phyloP scores from a whole-genome alignment of 352 stramenopile species.

The Elongisporangium anandrum region DNA sequence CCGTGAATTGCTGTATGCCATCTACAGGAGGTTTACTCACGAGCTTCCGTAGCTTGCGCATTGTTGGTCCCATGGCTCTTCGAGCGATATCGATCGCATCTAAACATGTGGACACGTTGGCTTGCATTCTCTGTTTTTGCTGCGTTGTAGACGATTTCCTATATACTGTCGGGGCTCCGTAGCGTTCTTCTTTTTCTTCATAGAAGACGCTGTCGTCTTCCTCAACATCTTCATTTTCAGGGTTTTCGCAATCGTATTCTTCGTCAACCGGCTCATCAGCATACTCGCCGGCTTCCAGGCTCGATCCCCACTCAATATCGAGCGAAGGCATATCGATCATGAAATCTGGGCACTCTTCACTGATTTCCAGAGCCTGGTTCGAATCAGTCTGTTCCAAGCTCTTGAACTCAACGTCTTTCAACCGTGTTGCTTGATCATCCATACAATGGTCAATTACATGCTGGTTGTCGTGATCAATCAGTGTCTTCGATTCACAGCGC shows the following conservation, averaged over 20 bases:
- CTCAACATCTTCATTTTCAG: background rate
- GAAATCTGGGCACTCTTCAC: constrained; percentile 2
- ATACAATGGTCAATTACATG: constrained; percentile 5
- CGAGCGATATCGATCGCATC: constrained; percentile 42
- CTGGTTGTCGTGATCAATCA: constrained; percentile 1
- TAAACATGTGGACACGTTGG: constrained; percentile 26
- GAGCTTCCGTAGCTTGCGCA: constrained; percentile 15
- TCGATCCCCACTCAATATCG: constrained; percentile 6
- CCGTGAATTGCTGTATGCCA: constrained; percentile 3
- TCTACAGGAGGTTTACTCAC: background rate
- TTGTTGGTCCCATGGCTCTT: constrained; percentile 30
- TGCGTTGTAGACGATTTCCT: background rate
- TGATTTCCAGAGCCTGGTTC: background rate
- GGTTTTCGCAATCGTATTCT: constrained; percentile 7
- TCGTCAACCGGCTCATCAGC: background rate
- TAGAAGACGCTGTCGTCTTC: background rate
- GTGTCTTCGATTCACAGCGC: background rate
- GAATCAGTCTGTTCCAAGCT: background rate
- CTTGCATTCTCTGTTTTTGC: constrained; percentile 6
- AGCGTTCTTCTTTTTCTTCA: background rate
- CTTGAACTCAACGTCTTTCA: background rate
- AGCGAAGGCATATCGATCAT: constrained; percentile 9
- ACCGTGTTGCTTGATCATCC: constrained; percentile 1
- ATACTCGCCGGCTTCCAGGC: constrained; percentile 3
- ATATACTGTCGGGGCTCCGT: background rate